Conservation (phyloP, 805 yeast species). For the Ogataea methanolica region DNA sequence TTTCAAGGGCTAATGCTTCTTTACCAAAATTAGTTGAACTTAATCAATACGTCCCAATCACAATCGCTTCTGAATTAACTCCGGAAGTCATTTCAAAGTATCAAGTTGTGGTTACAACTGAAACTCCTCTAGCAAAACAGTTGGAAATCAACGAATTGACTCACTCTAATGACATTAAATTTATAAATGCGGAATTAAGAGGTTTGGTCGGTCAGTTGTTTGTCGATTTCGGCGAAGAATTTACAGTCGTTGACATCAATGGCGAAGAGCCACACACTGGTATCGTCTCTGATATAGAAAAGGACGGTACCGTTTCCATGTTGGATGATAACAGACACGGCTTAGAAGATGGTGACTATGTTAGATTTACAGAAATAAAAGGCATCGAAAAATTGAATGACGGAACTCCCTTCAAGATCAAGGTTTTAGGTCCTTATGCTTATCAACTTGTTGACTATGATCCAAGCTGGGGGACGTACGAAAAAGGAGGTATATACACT, state of each 20-base stretch:
- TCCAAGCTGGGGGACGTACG: conserved; percentile 55
- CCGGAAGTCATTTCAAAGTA: conserved; percentile 51
- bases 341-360: conserved; percentile 85
- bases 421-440: conserved; percentile 93
- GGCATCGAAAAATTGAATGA: conserved; percentile 75
- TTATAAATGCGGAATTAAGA: conserved; percentile 73
- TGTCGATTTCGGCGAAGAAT: conserved; percentile 83
- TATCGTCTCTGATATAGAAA: conserved; percentile 83
- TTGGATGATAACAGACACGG: conserved; percentile 92
- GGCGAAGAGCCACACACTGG: conserved; percentile 94
- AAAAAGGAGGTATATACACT: conserved; percentile 83
- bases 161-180: conserved; percentile 69
- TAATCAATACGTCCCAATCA: conserved; percentile 85
- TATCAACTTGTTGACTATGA: conserved; percentile 61
- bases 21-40: conserved; percentile 68
- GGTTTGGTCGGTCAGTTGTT: conserved; percentile 88
- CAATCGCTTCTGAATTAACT: conserved; percentile 53
- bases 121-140: conserved; percentile 66
- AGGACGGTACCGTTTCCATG: conserved; percentile 87
- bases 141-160: conserved; percentile 70
- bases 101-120: conserved; percentile 86
- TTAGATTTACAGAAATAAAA: conserved; percentile 79
- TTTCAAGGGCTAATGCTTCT: conserved; percentile 70
- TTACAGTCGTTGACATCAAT: conserved; percentile 75
- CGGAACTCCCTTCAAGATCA: conserved; percentile 68